Evolutionary conservation across 257 asterid species (phyloP).

Genomic region (Solanum pimpinellifolium): DNA sequence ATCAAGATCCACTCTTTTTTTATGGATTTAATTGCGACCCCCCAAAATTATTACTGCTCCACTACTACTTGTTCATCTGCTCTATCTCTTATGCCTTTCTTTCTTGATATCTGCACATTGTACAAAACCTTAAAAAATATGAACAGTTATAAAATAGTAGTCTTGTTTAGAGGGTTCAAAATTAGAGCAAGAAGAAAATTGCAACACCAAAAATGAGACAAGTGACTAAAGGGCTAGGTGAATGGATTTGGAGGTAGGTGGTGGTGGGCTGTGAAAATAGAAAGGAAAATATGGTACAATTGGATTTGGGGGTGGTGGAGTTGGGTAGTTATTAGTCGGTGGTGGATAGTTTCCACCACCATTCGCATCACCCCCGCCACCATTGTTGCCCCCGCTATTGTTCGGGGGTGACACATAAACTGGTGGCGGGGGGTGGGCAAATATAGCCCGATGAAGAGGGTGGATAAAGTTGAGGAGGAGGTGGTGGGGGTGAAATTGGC

Average conservation of each 20-base stretch:
- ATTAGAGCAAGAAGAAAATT: conserved; percentile 6
- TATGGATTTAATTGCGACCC: background rate
- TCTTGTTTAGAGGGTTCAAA: background rate
- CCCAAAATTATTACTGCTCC: background rate
- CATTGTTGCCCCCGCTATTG: background rate
- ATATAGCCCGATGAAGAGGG: conserved; percentile 3
- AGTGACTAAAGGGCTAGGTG: background rate
- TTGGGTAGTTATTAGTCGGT: conserved; percentile 3
- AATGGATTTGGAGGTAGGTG: conserved; percentile 18
- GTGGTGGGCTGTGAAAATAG: conserved; percentile 36
- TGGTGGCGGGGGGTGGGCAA: conserved; percentile 26
- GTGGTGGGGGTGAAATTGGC: conserved; percentile 43
- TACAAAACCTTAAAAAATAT: background rate
- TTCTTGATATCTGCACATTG: background rate
- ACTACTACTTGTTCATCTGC: background rate
- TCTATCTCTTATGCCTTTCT: background rate
- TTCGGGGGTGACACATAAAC: background rate
- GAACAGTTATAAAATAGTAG: background rate
- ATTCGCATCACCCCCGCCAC: background rate
- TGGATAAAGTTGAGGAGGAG: background rate
- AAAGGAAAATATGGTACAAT: conserved; percentile 43
- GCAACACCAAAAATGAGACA: conserved; percentile 1
- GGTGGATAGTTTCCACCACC: conserved; percentile 24
- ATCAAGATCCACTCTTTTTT: background rate
- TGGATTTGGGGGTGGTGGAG: conserved; percentile 55